phyloP scores from a whole-genome alignment of 768 basidiomycete genomes.

The Russula sp. region DNA sequence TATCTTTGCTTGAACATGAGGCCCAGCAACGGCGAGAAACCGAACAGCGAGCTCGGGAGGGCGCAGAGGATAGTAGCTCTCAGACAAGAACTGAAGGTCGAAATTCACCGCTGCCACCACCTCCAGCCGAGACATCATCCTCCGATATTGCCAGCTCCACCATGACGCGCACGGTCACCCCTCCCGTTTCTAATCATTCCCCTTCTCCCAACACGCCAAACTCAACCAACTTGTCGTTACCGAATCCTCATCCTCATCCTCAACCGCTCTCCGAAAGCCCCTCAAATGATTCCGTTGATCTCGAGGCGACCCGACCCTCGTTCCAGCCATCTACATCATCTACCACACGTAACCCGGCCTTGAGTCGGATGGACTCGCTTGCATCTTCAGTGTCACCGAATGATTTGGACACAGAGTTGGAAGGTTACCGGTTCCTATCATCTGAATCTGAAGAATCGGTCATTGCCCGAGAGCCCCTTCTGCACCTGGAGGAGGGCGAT shows the following conservation, averaged over 20 bases:
- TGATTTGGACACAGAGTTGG: not conserved
- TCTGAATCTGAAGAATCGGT: slow-evolving; percentile 22
- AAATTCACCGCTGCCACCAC: slow-evolving; percentile 1
- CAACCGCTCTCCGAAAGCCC: not conserved
- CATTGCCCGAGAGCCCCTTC: slow-evolving; percentile 18
- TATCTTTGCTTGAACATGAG: slow-evolving; percentile 91
- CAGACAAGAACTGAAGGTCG: slow-evolving; percentile 5
- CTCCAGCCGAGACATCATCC: not conserved
- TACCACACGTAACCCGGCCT: not conserved
- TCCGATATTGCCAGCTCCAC: not conserved
- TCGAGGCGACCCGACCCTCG: not conserved
- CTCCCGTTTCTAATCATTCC: not conserved
- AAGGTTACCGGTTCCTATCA: slow-evolving; percentile 17
- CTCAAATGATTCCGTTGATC: not conserved
- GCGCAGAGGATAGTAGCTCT: slow-evolving; percentile 27
- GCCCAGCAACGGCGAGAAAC: slow-evolving; percentile 78
- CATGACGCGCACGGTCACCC: not conserved
- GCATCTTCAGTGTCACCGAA: slow-evolving; percentile 13
- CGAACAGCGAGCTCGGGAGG: slow-evolving; percentile 56
- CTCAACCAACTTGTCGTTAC: not conserved
- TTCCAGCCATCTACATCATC: not conserved
- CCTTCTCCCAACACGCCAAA: slow-evolving; percentile 7
- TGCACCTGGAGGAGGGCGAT: slow-evolving; percentile 14
- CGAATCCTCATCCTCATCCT: not conserved
- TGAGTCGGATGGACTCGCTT: slow-evolving; percentile 15